phyloP scores from a whole-genome alignment of 2,329 filamentous ascomycete species.

The Raffaelea albimanens region DNA sequence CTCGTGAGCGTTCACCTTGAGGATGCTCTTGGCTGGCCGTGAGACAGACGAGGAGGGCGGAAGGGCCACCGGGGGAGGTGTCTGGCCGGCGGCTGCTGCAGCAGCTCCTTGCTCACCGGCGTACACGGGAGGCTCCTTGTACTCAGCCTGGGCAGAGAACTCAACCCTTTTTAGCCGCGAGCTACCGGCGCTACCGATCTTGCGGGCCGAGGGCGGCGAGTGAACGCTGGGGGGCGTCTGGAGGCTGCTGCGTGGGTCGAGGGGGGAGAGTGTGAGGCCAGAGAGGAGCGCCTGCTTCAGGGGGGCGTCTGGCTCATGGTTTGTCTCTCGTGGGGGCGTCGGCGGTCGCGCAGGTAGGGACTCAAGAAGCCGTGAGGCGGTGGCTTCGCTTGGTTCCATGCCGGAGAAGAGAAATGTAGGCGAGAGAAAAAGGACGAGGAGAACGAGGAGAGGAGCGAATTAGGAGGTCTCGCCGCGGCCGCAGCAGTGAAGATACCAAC shows the following conservation, averaged over 20 bases:
- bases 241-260: conserved; percentile 29
- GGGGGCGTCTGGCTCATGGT: conserved; percentile 21
- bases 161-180: conserved; percentile 45
- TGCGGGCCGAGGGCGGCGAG: conserved; percentile 24
- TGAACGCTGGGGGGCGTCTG: conserved; percentile 44
- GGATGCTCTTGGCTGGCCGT: conserved; percentile 56
- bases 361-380: conserved; percentile 35
- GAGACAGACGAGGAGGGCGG: conserved; percentile 20
- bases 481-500: not conserved
- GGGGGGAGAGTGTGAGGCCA: conserved; percentile 8
- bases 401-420: not conserved
- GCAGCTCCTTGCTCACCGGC: conserved; percentile 20
- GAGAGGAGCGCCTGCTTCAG: not conserved
- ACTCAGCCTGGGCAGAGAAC: conserved; percentile 48
- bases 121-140: conserved; percentile 42
- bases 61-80: conserved; percentile 23
- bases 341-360: conserved; percentile 50
- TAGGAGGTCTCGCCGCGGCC: not conserved
- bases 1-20: conserved; percentile 54
- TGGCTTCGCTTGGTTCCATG: conserved; percentile 29
- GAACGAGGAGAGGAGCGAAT: not conserved
- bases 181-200: conserved; percentile 25
- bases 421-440: not conserved
- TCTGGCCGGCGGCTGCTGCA: not conserved
- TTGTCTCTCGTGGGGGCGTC: conserved; percentile 54